Evolutionary conservation across 148 eudicot species (phyloP), one percentile per base, ranked within the genome.

Genomic region (Simmondsia chinensis): DNA sequence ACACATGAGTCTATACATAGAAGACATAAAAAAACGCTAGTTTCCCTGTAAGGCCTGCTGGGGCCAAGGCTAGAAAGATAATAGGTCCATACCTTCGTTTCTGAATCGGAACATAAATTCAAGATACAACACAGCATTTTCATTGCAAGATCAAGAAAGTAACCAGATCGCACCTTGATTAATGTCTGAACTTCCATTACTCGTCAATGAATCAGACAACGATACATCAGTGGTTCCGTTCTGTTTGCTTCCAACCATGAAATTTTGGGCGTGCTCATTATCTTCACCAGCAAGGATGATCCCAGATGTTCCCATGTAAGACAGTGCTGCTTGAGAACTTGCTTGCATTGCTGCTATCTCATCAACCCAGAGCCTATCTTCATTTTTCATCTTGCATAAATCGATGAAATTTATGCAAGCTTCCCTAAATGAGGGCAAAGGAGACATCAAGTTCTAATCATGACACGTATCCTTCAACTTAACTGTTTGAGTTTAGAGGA

Each of bases 321-420:
- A 53, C 33, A 72, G 63, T 20, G 61, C 73, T 7, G 79, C 64
- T 34, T 50, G 80, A 61, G 77, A 59, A 27, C 46, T 69, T 6
- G 84, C 94, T 76, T 82, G 88, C 85, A 87, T 72, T 57, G 85
- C 82, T 20, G 94, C 88, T 37, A 83, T 64, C 65, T 87, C 88
- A 68, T 82, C 85, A 63, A 74, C 79, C 94, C 94, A 87, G 44
- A 69, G 50, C 57, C 74, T 54, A 40, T 87, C 96, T 33, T 72
- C 69, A 43, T 66, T 76, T 63, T 87, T 87, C 65, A 66, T 82
- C 63, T 61, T 74, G 59, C 85, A 87, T 18, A 87, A 51, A 24
- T 74, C 94, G 65, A 63, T 69, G 62, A 87, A 87, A 54, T 67
- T 70, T 38, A 72, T 25, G 59, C 96, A 82, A 43, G 94, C 96